A percentile compares a stretch with the other conserved stretches of the same genome.
Conservation (phyloP, 2,329 filamentous ascomycete species). For the Aspergillus transmontanensis region DNA sequence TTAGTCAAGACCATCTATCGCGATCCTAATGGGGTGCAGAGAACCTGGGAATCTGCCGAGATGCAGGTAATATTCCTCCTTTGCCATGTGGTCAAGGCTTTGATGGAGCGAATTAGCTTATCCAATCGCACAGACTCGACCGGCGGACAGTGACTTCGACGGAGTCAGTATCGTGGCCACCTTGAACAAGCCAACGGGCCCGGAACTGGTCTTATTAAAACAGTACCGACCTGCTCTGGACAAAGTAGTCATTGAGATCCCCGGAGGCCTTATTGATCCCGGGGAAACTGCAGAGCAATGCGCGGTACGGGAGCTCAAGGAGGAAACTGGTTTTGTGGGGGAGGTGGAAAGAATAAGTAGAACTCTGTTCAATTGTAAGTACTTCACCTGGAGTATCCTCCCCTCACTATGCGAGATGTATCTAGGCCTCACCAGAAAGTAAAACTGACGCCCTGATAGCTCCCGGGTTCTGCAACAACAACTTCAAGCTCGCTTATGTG, state of each 20-base stretch:
- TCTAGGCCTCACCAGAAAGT: background rate
- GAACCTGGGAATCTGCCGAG: constrained; percentile 50
- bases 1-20: constrained; percentile 46
- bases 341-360: constrained; percentile 43
- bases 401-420: background rate
- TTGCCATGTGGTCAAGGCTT: background rate
- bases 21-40: constrained; percentile 45
- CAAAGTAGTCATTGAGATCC: constrained; percentile 62
- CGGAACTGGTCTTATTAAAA: constrained; percentile 56
- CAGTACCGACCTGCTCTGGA: constrained; percentile 64
- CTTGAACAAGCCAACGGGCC: constrained; percentile 54
- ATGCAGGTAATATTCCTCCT: constrained; percentile 35
- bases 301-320: constrained; percentile 60
- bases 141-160: constrained; percentile 55
- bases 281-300: constrained; percentile 59
- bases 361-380: constrained; percentile 47
- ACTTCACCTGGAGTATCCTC: background rate
- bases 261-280: constrained; percentile 61
- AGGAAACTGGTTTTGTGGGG: constrained; percentile 67
- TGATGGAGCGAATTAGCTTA: background rate
- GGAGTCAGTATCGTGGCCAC: constrained; percentile 65
- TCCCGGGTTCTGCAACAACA: constrained; percentile 53
- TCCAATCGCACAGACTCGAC: constrained; percentile 40
- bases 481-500: constrained; percentile 65
- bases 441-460: constrained; percentile 26